Percentiles rank a stretch among this genome's conserved stretches.
phyloP scores from a whole-genome alignment of 176 grass and related monocot species.

The Eremochloa ophiuroides region DNA sequence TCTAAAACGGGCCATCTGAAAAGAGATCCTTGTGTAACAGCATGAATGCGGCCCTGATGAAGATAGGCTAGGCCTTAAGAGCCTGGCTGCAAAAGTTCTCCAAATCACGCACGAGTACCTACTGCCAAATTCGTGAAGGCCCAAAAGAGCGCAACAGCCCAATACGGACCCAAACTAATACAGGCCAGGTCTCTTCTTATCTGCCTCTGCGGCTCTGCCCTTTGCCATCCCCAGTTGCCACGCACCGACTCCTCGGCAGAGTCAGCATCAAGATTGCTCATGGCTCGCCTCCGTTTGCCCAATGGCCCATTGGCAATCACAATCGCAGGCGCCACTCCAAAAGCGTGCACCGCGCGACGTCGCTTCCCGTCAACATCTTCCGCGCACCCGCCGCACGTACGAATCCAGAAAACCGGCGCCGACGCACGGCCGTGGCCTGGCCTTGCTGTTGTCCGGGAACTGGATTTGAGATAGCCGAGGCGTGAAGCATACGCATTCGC shows the following conservation, averaged over 20 bases:
- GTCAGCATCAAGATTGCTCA: too few relatives aligned
- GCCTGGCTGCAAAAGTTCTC: not conserved
- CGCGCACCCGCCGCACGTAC: not conserved
- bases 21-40: not conserved
- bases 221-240: too few relatives aligned
- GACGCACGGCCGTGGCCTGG: not conserved
- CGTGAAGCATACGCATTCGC: conserved; percentile 34
- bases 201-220: too few relatives aligned
- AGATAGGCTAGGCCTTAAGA: not conserved
- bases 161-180: not conserved
- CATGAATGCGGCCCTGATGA: not conserved
- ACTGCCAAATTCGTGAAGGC: too few relatives aligned
- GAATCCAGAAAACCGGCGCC: not conserved
- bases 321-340: too few relatives aligned
- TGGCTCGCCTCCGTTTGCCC: too few relatives aligned
- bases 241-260: too few relatives aligned
- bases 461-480: conserved; percentile 4
- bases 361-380: not conserved
- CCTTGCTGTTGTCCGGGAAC: not conserved
- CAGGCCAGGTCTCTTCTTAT: too few relatives aligned
- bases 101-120: too few relatives aligned
- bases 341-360: not conserved
- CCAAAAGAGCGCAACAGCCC: not conserved
- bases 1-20: not conserved
- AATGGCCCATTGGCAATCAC: too few relatives aligned